These are phyloP conservation scores for Penicillium alfredii DNA, from an alignment of 495 filamentous ascomycete species.

Conservation along the genomic window DNA sequence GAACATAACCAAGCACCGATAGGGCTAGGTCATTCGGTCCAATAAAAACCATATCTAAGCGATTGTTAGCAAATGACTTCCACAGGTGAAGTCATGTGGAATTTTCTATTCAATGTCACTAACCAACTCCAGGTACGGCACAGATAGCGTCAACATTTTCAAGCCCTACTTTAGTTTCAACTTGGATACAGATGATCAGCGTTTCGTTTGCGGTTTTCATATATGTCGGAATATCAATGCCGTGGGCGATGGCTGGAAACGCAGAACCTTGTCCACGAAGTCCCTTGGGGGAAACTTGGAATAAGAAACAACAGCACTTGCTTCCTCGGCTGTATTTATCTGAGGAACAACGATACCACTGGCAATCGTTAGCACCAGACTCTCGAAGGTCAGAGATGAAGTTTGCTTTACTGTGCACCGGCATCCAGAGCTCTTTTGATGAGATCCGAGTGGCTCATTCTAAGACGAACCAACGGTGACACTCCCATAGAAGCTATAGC, in stretches of 20 bases:
- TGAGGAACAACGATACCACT: constrained; percentile 56
- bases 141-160: constrained; percentile 35
- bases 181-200: constrained; percentile 72
- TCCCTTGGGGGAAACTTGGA: constrained; percentile 38
- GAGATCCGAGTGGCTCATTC: constrained; percentile 45
- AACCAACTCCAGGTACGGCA: constrained; percentile 19
- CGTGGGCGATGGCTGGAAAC: constrained; percentile 24
- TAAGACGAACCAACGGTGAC: constrained; percentile 60
- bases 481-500: constrained; percentile 63
- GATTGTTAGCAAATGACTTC: too few species aligned
- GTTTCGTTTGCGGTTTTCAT: constrained; percentile 68
- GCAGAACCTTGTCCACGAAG: constrained; percentile 23
- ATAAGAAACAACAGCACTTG: constrained; percentile 49
- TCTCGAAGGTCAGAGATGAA: too few species aligned
- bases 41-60: constrained; percentile 50
- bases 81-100: too few species aligned
- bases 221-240: constrained; percentile 38
- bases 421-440: constrained; percentile 46
- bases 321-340: constrained; percentile 63
- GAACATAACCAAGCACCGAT: constrained; percentile 22
- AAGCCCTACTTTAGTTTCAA: constrained; percentile 71
- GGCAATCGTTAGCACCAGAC: constrained; percentile 2
- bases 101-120: too few species aligned
- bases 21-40: constrained; percentile 53
- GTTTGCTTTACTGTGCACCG: constrained; percentile 65